These are phyloP conservation scores for Theileria annulata DNA, from an alignment of 169 alveolate genomes.

Conservation along the genomic window DNA sequence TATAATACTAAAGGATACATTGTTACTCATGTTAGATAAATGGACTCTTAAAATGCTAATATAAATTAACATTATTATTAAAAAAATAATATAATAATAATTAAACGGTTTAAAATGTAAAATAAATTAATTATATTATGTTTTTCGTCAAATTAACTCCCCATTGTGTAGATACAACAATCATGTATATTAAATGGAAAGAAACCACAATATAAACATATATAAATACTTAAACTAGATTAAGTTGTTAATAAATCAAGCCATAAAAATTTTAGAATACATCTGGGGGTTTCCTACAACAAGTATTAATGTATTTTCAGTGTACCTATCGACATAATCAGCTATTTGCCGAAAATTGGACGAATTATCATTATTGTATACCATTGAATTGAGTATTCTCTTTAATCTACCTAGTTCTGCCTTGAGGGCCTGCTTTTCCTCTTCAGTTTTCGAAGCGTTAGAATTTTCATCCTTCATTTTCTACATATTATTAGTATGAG, in stretches of 20 bases:
- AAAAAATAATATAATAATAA: too few species aligned
- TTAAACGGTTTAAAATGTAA: too few species aligned
- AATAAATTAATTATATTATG: too few species aligned
- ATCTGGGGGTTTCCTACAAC: slow-evolving; percentile 35
- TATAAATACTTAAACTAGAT: background rate
- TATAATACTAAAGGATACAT: background rate
- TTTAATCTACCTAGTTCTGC: slow-evolving; percentile 18
- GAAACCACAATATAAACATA: too few species aligned
- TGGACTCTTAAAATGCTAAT: too few species aligned
- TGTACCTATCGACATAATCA: background rate
- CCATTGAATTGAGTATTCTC: background rate
- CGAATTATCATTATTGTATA: slow-evolving; percentile 6
- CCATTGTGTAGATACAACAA: background rate
- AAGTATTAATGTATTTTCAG: background rate
- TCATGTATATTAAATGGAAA: background rate
- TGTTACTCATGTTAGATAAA: background rate
- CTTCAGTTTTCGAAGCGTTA: slow-evolving; percentile 8
- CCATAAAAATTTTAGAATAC: slow-evolving; percentile 13
- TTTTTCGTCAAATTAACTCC: background rate
- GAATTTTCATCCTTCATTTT: slow-evolving; percentile 29
- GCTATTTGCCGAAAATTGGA: background rate
- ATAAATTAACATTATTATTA: too few species aligned
- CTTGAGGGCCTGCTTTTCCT: slow-evolving; percentile 32
- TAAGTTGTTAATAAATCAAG: background rate
- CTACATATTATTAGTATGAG: background rate